Percentiles rank a stretch among this genome's conserved stretches.
Evolutionary conservation across 768 basidiomycete species (phyloP).

Genomic region (Thelephora aurantiotincta): DNA sequence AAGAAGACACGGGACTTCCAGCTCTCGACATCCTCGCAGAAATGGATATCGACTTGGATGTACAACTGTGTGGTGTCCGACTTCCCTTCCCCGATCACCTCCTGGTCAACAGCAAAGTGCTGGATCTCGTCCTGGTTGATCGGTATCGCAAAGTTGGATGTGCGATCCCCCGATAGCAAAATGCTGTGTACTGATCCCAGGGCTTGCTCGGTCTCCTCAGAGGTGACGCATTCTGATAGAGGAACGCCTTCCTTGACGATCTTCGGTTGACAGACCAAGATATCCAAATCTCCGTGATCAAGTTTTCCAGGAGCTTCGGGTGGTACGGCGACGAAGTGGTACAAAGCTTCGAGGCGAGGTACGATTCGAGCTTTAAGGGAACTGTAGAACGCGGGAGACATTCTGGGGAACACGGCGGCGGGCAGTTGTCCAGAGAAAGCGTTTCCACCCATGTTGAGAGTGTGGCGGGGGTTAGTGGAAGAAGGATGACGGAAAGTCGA

Average conservation of each 20-base stretch:
- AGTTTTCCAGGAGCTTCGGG: constrained; percentile 49
- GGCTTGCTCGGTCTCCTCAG: constrained; percentile 16
- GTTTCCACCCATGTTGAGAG: constrained; percentile 47
- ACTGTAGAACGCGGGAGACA: constrained; percentile 40
- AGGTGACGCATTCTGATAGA: constrained; percentile 1
- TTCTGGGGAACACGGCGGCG: constrained; percentile 39
- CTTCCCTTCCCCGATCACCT: constrained; percentile 11
- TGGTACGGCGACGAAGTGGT: constrained; percentile 37
- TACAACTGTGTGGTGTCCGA: constrained; percentile 13
- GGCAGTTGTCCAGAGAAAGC: constrained; percentile 39
- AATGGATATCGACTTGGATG: constrained; percentile 49
- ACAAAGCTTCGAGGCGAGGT: constrained; percentile 30
- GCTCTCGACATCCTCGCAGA: constrained; percentile 35
- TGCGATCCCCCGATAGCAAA: constrained; percentile 34
- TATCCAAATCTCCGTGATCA: constrained; percentile 59
- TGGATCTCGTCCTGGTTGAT: constrained; percentile 15
- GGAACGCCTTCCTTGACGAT: background rate
- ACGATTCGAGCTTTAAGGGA: constrained; percentile 32
- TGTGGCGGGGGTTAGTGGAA: background rate
- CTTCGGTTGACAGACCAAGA: constrained; percentile 39
- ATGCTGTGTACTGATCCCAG: constrained; percentile 36
- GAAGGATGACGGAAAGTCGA: no score
- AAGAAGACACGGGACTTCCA: constrained; percentile 39
- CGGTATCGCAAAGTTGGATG: constrained; percentile 50
- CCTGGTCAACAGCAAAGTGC: constrained; percentile 19